Evolutionary conservation across 768 basidiomycete species (phyloP).

Genomic region (Termitomyces sp.): DNA sequence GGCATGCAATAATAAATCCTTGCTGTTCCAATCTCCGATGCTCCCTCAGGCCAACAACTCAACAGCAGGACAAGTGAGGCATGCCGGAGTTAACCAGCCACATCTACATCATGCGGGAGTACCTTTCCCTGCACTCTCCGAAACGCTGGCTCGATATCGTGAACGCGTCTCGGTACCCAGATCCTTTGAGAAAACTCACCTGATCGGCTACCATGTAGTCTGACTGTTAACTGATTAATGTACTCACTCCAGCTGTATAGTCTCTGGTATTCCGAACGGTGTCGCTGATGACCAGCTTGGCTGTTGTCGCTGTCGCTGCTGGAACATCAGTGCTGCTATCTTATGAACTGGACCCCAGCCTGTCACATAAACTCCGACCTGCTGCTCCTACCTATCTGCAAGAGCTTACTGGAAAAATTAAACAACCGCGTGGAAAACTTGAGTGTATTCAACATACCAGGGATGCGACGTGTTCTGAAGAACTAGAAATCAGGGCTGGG

Average conservation of each 20-base stretch:
- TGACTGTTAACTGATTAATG: neutral
- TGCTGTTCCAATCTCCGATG: neutral
- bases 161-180: neutral
- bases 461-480: neutral
- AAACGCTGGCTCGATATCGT: neutral
- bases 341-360: neutral
- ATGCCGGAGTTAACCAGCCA: neutral
- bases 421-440: neutral
- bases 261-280: neutral
- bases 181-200: neutral
- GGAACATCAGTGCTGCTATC: neutral
- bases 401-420: neutral
- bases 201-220: neutral
- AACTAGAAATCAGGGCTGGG: neutral
- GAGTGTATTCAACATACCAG: too few species aligned
- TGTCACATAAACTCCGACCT: too few species aligned
- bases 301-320: too few species aligned
- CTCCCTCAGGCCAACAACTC: neutral
- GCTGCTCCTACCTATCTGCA: neutral
- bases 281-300: neutral
- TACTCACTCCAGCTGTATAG: neutral
- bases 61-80: neutral
- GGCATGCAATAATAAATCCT: too few species aligned
- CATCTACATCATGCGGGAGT: neutral
- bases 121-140: neutral